Conservation (phyloP, 345 rosid genomes). For the Mallotus nudiflorus region DNA sequence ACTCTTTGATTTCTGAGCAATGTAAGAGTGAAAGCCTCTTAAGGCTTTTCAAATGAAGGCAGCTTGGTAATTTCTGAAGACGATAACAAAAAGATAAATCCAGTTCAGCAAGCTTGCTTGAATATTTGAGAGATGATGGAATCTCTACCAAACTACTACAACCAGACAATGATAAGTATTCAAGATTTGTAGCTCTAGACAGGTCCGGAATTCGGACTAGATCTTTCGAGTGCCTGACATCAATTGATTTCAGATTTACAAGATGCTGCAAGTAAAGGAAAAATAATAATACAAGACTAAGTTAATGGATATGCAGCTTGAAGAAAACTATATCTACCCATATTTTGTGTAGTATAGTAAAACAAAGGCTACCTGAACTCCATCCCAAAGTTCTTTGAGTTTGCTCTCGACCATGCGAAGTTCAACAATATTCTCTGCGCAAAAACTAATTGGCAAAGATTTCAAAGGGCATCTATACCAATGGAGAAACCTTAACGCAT, state of each 20-base stretch:
- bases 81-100: not conserved
- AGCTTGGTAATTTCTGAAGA: not conserved
- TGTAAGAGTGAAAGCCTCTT: accelerated
- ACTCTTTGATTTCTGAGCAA: not conserved
- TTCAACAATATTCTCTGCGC: not conserved
- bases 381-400: slow-evolving; percentile 5
- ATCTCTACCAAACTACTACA: slow-evolving; percentile 10
- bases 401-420: slow-evolving; percentile 1
- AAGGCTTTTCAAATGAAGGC: not conserved
- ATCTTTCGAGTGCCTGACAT: not conserved
- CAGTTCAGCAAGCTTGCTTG: not conserved
- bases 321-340: no score
- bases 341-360: no score
- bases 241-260: not conserved
- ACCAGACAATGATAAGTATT: not conserved
- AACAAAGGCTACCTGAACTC: not conserved
- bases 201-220: not conserved
- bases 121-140: not conserved
- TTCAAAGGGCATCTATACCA: slow-evolving; percentile 6
- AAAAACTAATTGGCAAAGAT: slow-evolving; percentile 9
- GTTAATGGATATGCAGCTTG: not conserved
- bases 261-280: not conserved
- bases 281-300: not conserved
- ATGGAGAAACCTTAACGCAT: slow-evolving; percentile 7
- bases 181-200: not conserved